Conservation (phyloP, 106 monocot genomes). For the Dendrobium officinale region DNA sequence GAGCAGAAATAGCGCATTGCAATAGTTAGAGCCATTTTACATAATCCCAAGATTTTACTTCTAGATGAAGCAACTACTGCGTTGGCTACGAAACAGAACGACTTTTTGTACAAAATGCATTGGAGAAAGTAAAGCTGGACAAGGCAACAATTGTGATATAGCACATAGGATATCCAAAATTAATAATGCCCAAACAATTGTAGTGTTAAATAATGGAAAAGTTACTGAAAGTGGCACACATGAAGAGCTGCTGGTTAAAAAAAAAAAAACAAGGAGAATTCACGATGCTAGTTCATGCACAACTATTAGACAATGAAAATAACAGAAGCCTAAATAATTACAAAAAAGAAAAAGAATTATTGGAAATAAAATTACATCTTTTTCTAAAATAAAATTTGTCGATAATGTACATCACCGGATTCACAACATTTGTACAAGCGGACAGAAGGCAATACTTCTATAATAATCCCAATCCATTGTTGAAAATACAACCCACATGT, state of each 20-base stretch:
- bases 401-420: too few relatives aligned
- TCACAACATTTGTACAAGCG: too few relatives aligned
- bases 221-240: slow-evolving; percentile 33
- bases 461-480: too few relatives aligned
- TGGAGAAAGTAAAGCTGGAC: slow-evolving; percentile 21
- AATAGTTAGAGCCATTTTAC: slow-evolving; percentile 33
- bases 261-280: slow-evolving; percentile 21
- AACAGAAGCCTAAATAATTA: slow-evolving; percentile 5
- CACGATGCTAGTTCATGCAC: slow-evolving; percentile 13
- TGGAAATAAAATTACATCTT: too few relatives aligned
- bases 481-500: too few relatives aligned
- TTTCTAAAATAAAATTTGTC: too few relatives aligned
- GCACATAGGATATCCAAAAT: slow-evolving; percentile 39
- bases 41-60: slow-evolving; percentile 37
- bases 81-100: slow-evolving; percentile 25
- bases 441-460: too few relatives aligned
- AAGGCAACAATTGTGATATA: slow-evolving; percentile 26
- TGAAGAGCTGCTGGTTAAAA: slow-evolving; percentile 9
- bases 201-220: slow-evolving; percentile 29
- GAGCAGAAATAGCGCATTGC: slow-evolving; percentile 43
- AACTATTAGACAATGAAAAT: slow-evolving; percentile 5
- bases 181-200: slow-evolving; percentile 23
- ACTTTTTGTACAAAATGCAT: slow-evolving; percentile 16
- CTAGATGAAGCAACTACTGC: slow-evolving; percentile 40
- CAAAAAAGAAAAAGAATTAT: background rate